phyloP scores from a whole-genome alignment of 208 protist species.

The Leishmania tarentolae region DNA sequence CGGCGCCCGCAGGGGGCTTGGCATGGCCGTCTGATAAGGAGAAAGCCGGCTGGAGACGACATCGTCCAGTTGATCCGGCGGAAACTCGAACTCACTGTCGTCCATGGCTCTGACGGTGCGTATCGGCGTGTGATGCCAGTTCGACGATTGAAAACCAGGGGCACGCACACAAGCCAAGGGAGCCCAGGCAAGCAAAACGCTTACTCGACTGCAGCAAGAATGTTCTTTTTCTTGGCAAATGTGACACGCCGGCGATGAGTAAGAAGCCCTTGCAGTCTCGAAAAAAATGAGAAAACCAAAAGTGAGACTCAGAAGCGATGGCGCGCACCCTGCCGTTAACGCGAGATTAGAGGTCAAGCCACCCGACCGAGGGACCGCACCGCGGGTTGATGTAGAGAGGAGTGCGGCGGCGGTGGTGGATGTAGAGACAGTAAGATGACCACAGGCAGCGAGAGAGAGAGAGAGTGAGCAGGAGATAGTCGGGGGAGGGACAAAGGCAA shows the following conservation, averaged over 20 bases:
- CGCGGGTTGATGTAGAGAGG: background rate
- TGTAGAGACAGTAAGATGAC: background rate
- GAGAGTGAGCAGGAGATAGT: background rate
- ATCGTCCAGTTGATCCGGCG: constrained; percentile 56
- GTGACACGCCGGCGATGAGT: background rate
- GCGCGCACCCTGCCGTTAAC: background rate
- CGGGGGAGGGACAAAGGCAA: background rate
- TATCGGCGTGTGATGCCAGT: background rate
- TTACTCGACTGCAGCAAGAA: background rate
- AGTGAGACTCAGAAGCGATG: background rate
- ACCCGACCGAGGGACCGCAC: background rate
- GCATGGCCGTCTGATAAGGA: constrained; percentile 6
- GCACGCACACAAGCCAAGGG: background rate
- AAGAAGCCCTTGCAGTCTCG: background rate
- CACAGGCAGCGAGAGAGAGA: background rate
- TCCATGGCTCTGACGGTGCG: constrained; percentile 20
- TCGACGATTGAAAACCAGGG: background rate
- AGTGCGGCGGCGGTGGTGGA: background rate
- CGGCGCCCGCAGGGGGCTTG: constrained; percentile 4
- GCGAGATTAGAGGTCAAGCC: background rate
- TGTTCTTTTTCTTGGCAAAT: too few relatives aligned
- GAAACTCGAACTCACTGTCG: constrained; percentile 85
- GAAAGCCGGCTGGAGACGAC: constrained; percentile 24
- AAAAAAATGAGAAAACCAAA: background rate
- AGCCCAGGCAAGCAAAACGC: background rate